Conservation (phyloP, 2,329 filamentous ascomycete genomes). For the Fusarium oxysporum region DNA sequence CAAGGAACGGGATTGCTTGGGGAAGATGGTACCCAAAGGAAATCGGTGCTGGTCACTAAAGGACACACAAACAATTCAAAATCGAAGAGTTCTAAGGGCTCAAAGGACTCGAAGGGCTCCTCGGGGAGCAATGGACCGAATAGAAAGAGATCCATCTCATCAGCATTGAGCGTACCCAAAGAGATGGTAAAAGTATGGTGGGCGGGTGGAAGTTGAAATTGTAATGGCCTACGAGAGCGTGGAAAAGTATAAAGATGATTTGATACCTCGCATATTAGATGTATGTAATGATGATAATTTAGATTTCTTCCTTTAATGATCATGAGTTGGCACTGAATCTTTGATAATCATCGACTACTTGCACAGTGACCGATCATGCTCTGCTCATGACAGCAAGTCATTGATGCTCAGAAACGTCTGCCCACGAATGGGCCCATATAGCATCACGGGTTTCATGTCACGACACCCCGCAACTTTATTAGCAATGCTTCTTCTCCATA, state of each 20-base stretch:
- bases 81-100: conserved; percentile 12
- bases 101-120: conserved; percentile 4
- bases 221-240: conserved; percentile 3
- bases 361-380: neutral
- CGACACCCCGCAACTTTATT: neutral
- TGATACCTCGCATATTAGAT: conserved; percentile 21
- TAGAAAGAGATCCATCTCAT: conserved; percentile 32
- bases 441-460: neutral
- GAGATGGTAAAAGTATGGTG: conserved; percentile 46
- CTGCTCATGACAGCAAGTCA: neutral
- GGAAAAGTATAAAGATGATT: conserved; percentile 28
- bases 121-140: conserved; percentile 14
- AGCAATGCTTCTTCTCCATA: neutral
- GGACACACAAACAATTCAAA: conserved; percentile 14
- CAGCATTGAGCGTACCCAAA: conserved; percentile 34
- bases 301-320: neutral
- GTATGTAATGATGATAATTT: conserved; percentile 28
- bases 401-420: neutral
- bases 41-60: conserved; percentile 37
- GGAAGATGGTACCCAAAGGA: conserved; percentile 28
- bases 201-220: conserved; percentile 23
- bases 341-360: neutral
- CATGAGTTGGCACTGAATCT: neutral
- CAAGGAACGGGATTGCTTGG: conserved; percentile 36
- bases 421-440: neutral